These are phyloP conservation scores for Sungouiozyma ichnusensis DNA, from an alignment of 805 yeast genomes.

Conservation along the genomic window DNA sequence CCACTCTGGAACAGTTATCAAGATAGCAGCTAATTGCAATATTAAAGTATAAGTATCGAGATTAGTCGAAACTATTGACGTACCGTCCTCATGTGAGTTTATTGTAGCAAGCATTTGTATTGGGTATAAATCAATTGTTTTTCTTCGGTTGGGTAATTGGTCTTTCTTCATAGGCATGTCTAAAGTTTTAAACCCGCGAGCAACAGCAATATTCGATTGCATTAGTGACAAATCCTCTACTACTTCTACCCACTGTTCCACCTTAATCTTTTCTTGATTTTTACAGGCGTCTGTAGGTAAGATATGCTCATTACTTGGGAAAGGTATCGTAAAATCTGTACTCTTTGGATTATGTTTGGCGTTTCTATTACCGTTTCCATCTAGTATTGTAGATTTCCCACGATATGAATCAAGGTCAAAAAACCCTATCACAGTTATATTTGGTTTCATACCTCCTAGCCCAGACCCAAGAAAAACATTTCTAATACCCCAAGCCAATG, in stretches of 20 bases:
- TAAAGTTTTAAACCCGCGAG: conserved; percentile 69
- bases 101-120: conserved; percentile 91
- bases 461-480: conserved; percentile 90
- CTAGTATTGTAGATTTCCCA: background rate
- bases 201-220: conserved; percentile 89
- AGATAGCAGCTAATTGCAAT: conserved; percentile 84
- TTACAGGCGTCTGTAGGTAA: conserved; percentile 76
- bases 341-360: conserved; percentile 2
- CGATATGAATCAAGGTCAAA: conserved; percentile 46
- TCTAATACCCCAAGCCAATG: conserved; percentile 89
- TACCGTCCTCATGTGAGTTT: conserved; percentile 10
- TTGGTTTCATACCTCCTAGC: conserved; percentile 97
- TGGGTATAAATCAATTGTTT: conserved; percentile 83
- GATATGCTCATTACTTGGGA: conserved; percentile 6
- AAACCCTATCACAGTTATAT: conserved; percentile 85
- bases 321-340: conserved; percentile 4
- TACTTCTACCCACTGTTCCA: conserved; percentile 83
- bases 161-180: conserved; percentile 44
- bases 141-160: conserved; percentile 24
- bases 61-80: conserved; percentile 64
- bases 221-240: conserved; percentile 81
- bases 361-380: background rate
- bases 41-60: conserved; percentile 94
- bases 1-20: conserved; percentile 93
- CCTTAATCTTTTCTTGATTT: conserved; percentile 55